Conservation (phyloP, 2,329 filamentous ascomycete species). For the Scytalidium lignicola region DNA sequence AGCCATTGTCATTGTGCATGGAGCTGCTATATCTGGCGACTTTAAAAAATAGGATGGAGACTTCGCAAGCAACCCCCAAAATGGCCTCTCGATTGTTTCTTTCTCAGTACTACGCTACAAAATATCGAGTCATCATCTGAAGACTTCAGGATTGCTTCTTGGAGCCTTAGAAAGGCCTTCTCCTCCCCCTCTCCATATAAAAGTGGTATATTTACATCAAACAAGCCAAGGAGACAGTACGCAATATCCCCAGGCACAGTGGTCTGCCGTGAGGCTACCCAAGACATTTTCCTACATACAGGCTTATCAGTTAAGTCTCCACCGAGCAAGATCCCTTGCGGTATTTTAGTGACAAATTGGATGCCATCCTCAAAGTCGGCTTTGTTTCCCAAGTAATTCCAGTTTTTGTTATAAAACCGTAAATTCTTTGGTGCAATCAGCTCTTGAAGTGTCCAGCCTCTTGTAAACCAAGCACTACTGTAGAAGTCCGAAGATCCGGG, state of each 20-base stretch:
- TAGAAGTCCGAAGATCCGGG: too few relatives aligned
- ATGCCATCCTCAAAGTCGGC: constrained; percentile 27
- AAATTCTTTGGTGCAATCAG: neutral
- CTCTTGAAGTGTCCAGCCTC: constrained; percentile 3
- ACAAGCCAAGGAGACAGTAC: constrained; percentile 37
- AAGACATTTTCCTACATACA: too few relatives aligned
- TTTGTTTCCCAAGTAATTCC: neutral
- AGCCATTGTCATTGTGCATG: too few relatives aligned
- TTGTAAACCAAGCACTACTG: neutral
- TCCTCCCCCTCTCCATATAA: constrained; percentile 29
- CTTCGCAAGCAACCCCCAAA: too few relatives aligned
- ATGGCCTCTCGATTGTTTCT: too few relatives aligned
- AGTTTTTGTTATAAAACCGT: neutral
- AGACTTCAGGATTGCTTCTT: constrained; percentile 29
- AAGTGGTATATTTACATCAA: constrained; percentile 36
- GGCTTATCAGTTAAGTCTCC: too few relatives aligned
- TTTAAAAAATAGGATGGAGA: too few relatives aligned
- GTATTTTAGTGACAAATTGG: constrained; percentile 18
- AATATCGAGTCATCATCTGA: constrained; percentile 29
- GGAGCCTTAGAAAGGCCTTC: constrained; percentile 28
- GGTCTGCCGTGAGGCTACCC: constrained; percentile 13
- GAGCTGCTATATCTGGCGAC: too few relatives aligned
- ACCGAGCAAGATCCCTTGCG: too few relatives aligned
- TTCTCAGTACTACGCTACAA: too few relatives aligned
- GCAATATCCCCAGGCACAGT: constrained; percentile 33